Base-by-base conservation (phyloP, 352 stramenopile species). In the Pythium phragmiticola region DNA sequence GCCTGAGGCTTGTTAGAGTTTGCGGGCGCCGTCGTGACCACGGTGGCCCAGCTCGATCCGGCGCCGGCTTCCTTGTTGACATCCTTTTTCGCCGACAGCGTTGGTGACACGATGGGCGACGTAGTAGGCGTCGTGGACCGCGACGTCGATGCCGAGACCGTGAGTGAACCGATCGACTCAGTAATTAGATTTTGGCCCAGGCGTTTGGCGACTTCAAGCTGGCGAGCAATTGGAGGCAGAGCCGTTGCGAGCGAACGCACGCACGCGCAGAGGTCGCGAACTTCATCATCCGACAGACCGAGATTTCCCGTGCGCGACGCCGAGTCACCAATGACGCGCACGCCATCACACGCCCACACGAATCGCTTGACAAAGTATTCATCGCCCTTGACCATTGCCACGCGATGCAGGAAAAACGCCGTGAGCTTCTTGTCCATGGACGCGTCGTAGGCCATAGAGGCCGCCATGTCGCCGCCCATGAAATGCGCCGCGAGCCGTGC, bases 341-440 rank as follows among this genome's bases (percentile, higher is more conserved):
- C 54, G 19, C 54, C 54, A 9, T 60, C 41, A n/a, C 54, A 60
- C 26, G 54, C 54, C 54, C 41, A 60, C 14, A 52, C 30, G n/a
- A 60, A 60, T 7, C 54, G 54, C 26, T 51, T 60, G 23, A 51
- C 42, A 26, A 50, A 37, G 16, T 60, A 42, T 16, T 60, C 37
- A 30, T 52, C 19, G 41, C 42, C 41, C 30, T 30, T 52, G 5
- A 41, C 51, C 39, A 41, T 21, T 7, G 39, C 53, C 4, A 49
- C 41, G 1, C 37, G 37, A 4, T 49, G 53, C 21, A 60, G 19
- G 4, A 60, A 36, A 23, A 42, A 60, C 12, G 16, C 37, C 28
- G 16, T n/a, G 8, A 60, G 42, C 7, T 41, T 42, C 41, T 60
- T 60, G 19, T 60, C 54, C 11, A 16, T 52, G 13, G 37, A 9